Percentiles rank a stretch among this genome's conserved stretches.
phyloP scores from a whole-genome alignment of 2,329 filamentous ascomycete species.

The Plectosphaerella plurivora region DNA sequence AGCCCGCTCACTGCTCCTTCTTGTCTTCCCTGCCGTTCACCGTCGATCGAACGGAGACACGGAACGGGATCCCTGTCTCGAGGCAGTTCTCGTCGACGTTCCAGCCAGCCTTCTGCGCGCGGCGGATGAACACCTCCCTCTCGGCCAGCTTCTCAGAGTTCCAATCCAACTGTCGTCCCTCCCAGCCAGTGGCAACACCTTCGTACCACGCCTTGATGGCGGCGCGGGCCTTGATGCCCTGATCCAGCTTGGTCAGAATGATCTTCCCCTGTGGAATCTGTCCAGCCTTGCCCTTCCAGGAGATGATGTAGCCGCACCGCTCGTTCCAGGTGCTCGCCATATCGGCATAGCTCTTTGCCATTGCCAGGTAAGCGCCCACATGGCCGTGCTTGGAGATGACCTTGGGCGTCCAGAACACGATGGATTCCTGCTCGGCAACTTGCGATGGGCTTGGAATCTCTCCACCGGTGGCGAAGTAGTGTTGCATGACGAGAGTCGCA shows the following conservation, averaged over 20 bases:
- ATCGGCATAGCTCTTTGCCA: conserved; percentile 35
- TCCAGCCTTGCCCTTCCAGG: conserved; percentile 10
- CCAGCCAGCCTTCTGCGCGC: background rate
- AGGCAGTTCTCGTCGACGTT: background rate
- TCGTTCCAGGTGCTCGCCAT: conserved; percentile 9
- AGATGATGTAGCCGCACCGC: background rate
- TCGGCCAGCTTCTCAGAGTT: background rate
- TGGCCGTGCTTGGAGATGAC: conserved; percentile 18
- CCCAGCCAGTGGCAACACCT: conserved; percentile 30
- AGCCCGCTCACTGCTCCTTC: background rate
- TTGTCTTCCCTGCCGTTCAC: background rate
- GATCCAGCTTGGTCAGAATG: conserved; percentile 14
- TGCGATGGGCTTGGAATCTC: conserved; percentile 59
- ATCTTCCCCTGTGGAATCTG: conserved; percentile 21
- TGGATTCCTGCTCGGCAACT: conserved; percentile 59
- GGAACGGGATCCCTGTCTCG: background rate
- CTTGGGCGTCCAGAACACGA: conserved; percentile 44
- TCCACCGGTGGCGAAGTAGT: conserved; percentile 41
- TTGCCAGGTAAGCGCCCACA: conserved; percentile 32
- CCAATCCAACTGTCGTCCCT: too few relatives aligned
- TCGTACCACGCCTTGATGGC: conserved; percentile 30
- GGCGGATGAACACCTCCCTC: background rate
- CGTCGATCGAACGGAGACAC: background rate
- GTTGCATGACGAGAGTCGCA: conserved; percentile 70
- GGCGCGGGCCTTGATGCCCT: conserved; percentile 16